A percentile compares a stretch with the other conserved stretches of the same genome.
Conservation (phyloP, 768 basidiomycete species). For the Termitomyces sp. region DNA sequence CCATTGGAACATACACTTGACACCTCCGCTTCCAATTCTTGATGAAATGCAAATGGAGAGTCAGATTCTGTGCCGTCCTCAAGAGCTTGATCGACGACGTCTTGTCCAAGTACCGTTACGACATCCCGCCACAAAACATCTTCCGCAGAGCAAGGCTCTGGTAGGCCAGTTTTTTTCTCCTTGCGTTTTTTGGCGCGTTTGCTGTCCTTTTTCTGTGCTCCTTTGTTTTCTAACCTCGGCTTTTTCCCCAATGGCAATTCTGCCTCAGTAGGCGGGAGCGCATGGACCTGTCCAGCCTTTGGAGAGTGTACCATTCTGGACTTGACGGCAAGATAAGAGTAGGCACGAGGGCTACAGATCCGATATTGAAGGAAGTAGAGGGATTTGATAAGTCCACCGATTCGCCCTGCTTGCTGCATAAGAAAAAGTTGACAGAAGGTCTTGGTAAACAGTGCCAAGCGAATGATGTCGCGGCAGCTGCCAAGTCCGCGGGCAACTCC, state of each 20-base stretch:
- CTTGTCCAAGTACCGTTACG: constrained; percentile 55
- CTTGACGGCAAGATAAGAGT: background rate
- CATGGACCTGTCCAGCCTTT: constrained; percentile 15
- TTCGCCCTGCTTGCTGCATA: constrained; percentile 3
- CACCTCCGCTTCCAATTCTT: constrained; percentile 65
- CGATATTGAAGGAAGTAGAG: background rate
- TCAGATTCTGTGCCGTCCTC: constrained; percentile 47
- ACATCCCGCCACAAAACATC: constrained; percentile 78
- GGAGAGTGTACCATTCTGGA: constrained; percentile 11
- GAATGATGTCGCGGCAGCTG: constrained; percentile 3
- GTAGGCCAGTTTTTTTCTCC: constrained; percentile 34
- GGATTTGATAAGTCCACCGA: constrained; percentile 1
- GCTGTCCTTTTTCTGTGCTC: constrained; percentile 20
- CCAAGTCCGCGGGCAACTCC: background rate
- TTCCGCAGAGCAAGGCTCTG: constrained; percentile 63
- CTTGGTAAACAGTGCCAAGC: constrained; percentile 9
- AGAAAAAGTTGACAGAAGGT: constrained; percentile 2
- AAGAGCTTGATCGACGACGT: constrained; percentile 44
- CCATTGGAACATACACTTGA: constrained; percentile 60
- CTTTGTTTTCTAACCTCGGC: constrained; percentile 15
- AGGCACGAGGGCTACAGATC: background rate
- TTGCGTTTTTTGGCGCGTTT: constrained; percentile 22
- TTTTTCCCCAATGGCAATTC: constrained; percentile 24
- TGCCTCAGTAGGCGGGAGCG: constrained; percentile 13
- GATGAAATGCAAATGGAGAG: constrained; percentile 51